Percentiles rank a stretch among this genome's conserved stretches.
phyloP scores from a whole-genome alignment of 345 rosid genomes.

The Firmiana major region DNA sequence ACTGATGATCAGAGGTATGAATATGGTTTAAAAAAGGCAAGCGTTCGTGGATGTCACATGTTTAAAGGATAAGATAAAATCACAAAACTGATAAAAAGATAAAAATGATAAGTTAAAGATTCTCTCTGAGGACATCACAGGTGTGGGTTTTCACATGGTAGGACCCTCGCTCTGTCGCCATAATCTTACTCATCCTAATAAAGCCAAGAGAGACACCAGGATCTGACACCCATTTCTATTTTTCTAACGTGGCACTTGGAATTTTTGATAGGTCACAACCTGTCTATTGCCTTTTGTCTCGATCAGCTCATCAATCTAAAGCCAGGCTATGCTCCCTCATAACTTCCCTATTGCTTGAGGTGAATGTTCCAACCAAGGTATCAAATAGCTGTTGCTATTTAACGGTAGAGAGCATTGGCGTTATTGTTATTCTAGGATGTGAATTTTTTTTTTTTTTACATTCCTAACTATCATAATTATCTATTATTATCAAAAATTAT shows the following conservation, averaged over 20 bases:
- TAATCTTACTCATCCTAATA: constrained; percentile 19
- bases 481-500: too few relatives aligned
- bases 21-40: not conserved
- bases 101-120: constrained; percentile 5
- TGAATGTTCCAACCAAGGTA: not conserved
- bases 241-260: not conserved
- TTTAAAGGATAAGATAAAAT: not conserved
- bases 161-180: not conserved
- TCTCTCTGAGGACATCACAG: not conserved
- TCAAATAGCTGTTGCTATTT: too few relatives aligned
- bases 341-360: not conserved
- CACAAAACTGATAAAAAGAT: constrained; percentile 1
- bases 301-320: too few relatives aligned
- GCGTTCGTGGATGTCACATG: not conserved
- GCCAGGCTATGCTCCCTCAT: not conserved
- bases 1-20: not conserved
- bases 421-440: too few relatives aligned
- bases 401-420: too few relatives aligned
- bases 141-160: constrained; percentile 34
- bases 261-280: not conserved
- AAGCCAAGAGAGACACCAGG: not conserved
- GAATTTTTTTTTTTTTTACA: too few relatives aligned
- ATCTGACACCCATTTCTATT: not conserved
- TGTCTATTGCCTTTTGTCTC: not conserved
- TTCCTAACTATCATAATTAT: too few relatives aligned